Evolutionary conservation across 1,284 basidiomycete species (phyloP).

Genomic region (Trichosporon sp.): DNA sequence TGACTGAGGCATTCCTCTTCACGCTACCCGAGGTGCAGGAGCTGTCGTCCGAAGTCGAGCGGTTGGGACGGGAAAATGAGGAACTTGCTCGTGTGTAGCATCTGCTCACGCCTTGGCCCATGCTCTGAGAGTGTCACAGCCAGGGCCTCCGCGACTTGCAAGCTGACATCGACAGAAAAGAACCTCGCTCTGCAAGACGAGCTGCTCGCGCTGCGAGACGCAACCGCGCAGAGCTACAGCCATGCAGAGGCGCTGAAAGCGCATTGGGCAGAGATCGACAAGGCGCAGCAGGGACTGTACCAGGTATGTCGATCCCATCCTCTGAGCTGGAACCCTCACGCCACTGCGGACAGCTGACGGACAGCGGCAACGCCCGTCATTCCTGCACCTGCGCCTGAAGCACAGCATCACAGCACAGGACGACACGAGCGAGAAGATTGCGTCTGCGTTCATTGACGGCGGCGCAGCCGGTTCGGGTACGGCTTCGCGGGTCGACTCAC

Average conservation of each 20-base stretch:
- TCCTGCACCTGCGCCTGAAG: slow-evolving; percentile 78
- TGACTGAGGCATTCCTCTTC: slow-evolving; percentile 84
- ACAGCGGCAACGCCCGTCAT: slow-evolving; percentile 79
- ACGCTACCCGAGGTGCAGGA: slow-evolving; percentile 71
- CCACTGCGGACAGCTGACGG: not conserved
- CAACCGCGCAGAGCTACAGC: slow-evolving; percentile 80
- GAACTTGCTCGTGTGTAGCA: slow-evolving; percentile 71
- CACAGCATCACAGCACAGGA: slow-evolving; percentile 87
- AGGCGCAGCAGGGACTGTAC: slow-evolving; percentile 81
- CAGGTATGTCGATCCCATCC: slow-evolving; percentile 64
- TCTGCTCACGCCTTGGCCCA: too few species aligned
- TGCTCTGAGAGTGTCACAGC: too few species aligned
- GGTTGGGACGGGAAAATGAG: slow-evolving; percentile 78
- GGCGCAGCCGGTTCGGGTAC: slow-evolving; percentile 47
- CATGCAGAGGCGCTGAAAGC: slow-evolving; percentile 76
- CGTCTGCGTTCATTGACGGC: slow-evolving; percentile 74
- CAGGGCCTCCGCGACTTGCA: too few species aligned
- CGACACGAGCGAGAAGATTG: slow-evolving; percentile 78
- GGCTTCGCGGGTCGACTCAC: slow-evolving; percentile 53
- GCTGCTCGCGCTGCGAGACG: slow-evolving; percentile 70
- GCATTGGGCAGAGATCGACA: slow-evolving; percentile 80
- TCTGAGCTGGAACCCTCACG: not conserved
- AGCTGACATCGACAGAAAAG: slow-evolving; percentile 60
- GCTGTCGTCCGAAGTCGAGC: slow-evolving; percentile 72
- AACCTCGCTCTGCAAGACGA: slow-evolving; percentile 74